Conservation (phyloP, 306 rosid genomes). For the Vigna radiata region DNA sequence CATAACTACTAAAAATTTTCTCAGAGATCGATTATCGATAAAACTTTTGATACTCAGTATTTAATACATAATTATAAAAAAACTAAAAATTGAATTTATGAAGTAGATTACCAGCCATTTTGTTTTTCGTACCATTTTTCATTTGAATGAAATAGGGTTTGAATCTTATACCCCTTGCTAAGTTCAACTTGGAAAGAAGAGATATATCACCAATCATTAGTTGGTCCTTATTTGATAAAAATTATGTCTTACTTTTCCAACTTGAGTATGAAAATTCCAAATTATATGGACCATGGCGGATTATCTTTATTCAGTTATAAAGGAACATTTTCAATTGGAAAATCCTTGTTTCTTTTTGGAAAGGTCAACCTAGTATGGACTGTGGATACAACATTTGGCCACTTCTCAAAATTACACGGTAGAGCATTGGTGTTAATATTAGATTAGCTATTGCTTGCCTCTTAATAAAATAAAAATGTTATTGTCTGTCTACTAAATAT, state of each 20-base stretch:
- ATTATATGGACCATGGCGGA: not conserved
- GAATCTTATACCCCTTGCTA: not conserved
- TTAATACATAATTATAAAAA: too few species aligned
- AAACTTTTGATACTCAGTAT: too few species aligned
- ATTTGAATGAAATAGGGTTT: slow-evolving; percentile 11
- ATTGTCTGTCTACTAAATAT: not conserved
- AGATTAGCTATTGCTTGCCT: not conserved
- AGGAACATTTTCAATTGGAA: slow-evolving; percentile 10
- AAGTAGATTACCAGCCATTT: not conserved
- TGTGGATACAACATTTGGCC: not conserved
- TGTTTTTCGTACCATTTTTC: not conserved
- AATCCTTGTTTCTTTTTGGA: not conserved
- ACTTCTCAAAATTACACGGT: not conserved
- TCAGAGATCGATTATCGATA: not conserved
- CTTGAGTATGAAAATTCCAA: not conserved
- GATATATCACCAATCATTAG: not conserved
- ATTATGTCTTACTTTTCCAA: not conserved
- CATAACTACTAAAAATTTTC: too few species aligned
- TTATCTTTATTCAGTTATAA: not conserved
- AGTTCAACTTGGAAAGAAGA: not conserved
- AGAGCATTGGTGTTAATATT: not conserved
- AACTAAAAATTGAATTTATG: not conserved
- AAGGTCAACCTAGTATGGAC: not conserved
- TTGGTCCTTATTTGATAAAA: too few species aligned
- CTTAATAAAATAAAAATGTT: slow-evolving; percentile 14